These are phyloP conservation scores for Phytophthora tentaculata DNA, from an alignment of 352 stramenopile species.

Conservation along the genomic window DNA sequence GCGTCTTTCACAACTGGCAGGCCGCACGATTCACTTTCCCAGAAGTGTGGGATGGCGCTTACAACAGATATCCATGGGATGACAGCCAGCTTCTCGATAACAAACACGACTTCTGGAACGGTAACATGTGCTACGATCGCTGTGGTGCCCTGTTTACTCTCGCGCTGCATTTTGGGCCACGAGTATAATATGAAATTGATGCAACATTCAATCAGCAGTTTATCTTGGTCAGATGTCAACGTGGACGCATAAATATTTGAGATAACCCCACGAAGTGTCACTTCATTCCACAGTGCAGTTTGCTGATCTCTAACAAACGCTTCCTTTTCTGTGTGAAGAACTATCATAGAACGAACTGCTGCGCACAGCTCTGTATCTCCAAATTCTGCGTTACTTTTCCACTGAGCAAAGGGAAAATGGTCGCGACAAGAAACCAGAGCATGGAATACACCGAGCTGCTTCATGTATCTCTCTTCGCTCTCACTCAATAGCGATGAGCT, in stretches of 20 bases:
- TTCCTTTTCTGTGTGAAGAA: conserved; percentile 10
- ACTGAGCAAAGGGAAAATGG: conserved; percentile 33
- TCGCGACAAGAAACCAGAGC: conserved; percentile 30
- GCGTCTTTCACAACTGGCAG: conserved; percentile 15
- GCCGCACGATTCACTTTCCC: conserved; percentile 22
- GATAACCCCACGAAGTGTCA: conserved; percentile 28
- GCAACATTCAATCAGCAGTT: conserved; percentile 36
- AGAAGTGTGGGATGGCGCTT: conserved; percentile 13
- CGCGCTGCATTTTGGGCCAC: conserved; percentile 18
- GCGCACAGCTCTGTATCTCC: conserved; percentile 24
- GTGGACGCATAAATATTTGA: conserved; percentile 39
- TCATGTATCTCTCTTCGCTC: conserved; percentile 18
- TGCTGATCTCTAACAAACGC: not conserved
- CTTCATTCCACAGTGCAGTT: conserved; percentile 13
- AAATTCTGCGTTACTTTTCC: conserved; percentile 33
- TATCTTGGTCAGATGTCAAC: conserved; percentile 27
- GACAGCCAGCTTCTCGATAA: conserved; percentile 21
- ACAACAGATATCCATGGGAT: conserved; percentile 31
- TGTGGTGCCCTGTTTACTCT: not conserved
- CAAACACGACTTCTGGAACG: conserved; percentile 31
- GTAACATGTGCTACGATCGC: conserved; percentile 9
- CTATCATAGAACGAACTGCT: conserved; percentile 15
- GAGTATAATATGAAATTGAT: conserved; percentile 28
- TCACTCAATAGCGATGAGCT: conserved; percentile 6
- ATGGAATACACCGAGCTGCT: conserved; percentile 33